Evolutionary conservation across 306 rosid species (phyloP), one percentile per base, ranked within the genome.

Genomic region (Quercus gilva): DNA sequence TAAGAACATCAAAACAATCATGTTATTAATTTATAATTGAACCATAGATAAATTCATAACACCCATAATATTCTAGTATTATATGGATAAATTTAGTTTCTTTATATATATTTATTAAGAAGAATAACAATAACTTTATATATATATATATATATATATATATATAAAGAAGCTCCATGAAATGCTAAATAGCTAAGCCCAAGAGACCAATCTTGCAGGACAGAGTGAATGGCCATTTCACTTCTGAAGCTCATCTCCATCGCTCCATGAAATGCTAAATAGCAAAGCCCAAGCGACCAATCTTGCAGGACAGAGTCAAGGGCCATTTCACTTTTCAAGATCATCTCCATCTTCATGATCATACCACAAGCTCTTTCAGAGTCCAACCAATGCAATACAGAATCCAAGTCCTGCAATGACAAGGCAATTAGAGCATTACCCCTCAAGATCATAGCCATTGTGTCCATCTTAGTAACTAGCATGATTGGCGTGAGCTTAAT

Each of bases 401-500:
- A 75, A 51, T 20, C 77, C 31, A 45, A 82, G 78, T 29, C 75
- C 6, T 92, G 97, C 85, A 85, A 78, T 55, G 65, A 92, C 71
- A 86, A 89, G 79, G 25, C 72, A 5, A 71, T 31, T 31, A 31
- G 68, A 43, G 95, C 97, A 4, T 28, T 77, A 25, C 81, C 85
- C 0, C 92, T 90, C 2, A 92, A 90, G 79, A 53, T 88, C 84
- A 86, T 92, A 35, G 91, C 92, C 51, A 85, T 92, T 5, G 77
- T 80, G 37, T 6, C 97, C 17, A 90, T 92, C 11, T 83, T 92
- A 12, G 31, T 82, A 2, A 84, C 94, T 0, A 92, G 97, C 79
- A 67, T 92, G 78, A 82, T 90, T 15, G 94, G 97, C 0, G 88
- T 91, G 18, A 17, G 78, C 33, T 76, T 86, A 3, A 29, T 29